Conservation (phyloP, 2,329 filamentous ascomycete genomes). For the Colletotrichum aenigma region DNA sequence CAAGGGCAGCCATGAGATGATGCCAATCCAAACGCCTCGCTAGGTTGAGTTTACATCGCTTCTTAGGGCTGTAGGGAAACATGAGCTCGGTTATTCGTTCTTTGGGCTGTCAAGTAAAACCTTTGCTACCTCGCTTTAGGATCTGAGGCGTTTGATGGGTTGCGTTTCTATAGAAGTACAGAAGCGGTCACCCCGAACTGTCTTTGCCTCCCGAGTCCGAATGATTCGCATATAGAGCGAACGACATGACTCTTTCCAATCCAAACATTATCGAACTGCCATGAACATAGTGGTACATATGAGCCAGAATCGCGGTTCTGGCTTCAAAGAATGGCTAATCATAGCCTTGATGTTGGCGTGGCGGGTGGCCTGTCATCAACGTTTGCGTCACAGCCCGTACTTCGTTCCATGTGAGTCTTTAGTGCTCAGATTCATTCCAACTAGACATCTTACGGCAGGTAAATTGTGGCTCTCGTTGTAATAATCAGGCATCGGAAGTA, state of each 20-base stretch:
- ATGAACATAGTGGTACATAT: background rate
- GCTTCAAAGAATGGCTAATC: background rate
- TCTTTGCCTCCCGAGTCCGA: background rate
- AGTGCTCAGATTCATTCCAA: background rate
- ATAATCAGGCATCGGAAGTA: background rate
- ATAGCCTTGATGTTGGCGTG: background rate
- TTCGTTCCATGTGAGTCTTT: background rate
- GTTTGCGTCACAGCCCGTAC: background rate
- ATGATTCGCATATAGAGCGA: background rate
- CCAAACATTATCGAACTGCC: background rate
- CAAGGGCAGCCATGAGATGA: background rate
- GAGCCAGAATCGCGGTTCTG: background rate
- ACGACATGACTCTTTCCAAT: background rate
- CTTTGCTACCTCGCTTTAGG: background rate
- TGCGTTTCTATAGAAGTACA: background rate
- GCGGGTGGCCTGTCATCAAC: background rate
- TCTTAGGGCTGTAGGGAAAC: background rate
- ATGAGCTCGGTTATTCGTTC: background rate
- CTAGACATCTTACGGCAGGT: rapidly evolving
- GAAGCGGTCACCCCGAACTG: background rate
- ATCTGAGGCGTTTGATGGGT: background rate
- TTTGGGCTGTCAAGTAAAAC: background rate
- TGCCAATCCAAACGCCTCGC: background rate
- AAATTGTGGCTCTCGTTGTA: rapidly evolving
- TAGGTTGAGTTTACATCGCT: background rate